Base-by-base conservation (phyloP, 164 flowering plant genomes). In the Umbellularia californica region DNA sequence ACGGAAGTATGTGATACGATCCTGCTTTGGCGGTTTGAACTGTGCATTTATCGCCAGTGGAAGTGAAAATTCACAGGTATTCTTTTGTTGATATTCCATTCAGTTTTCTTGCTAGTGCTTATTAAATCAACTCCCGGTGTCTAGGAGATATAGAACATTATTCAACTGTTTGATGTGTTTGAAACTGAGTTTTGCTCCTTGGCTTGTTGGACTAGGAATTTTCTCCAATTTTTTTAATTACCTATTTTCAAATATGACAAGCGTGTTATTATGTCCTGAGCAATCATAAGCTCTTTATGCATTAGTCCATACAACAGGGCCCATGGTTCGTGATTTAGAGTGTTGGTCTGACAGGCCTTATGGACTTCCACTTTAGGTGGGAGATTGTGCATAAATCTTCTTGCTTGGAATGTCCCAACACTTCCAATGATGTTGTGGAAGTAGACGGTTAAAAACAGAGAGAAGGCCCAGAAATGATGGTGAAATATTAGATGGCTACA, bases 11-110 rank as follows among this genome's bases (percentile, higher is more conserved):
- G 97, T 95, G 73, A 90, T 95, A 60, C 70, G 99, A 13, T 95
- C 98, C 6, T 93, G 98, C 85, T 95, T 95, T 85, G 98, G 98
- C 75, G 99, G 99, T 47, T 70, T 81, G 52, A 72, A 90, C 71
- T 76, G 84, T 74, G 60, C 74, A 58, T 95, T 92, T 74, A 87
- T 95, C 64, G 98, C 98, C 78, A 92, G 98, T 75, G 98, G 99
- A 19, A 95, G 98, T 78, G 99, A 95, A 79, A 85, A 93, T 85
- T 84, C 97, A 66, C 82, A 90, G 94, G 99, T 95, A 83, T n/a
- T 78, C 50, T 35, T 41, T 25, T 60, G 51, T 17, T 20, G 24
- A 22, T 68, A 15, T 72, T 47, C 65, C 66, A 15, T 69, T 60
- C 25, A 23, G 27, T 28, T 22, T 51, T 63, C 35, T 63, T 22